Base-by-base conservation (phyloP, 768 basidiomycete species). In the Mycena rebaudengoi region DNA sequence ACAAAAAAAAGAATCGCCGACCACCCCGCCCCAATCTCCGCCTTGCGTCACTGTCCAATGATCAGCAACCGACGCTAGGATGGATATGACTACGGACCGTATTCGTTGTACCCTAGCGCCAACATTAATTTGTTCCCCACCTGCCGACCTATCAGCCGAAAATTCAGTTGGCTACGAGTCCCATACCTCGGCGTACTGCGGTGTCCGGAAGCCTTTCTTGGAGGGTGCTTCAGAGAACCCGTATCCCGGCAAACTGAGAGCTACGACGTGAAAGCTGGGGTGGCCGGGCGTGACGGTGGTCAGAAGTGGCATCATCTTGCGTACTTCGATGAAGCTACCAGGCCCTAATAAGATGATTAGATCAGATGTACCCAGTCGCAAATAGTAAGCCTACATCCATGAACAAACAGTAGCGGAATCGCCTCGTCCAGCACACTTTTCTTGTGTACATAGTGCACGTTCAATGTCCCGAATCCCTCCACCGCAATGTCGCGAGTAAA, bases 251-350 rank as follows among this genome's bases (percentile, higher is more conserved):
- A 85, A 56, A 67, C 84, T 82, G 23, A 75, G 68, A 0, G 77
- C 81, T 0, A 85, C 82, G 21, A 85, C 80, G 60, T 86, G 84
- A 65, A 85, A 85, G 37, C 78, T 79, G 3, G 82, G 83, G 7
- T 21, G 49, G 11, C 78, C 71, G 1, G 76, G 49, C 0, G 71
- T 71, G 0, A 70, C 70, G 3, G 65, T 62, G 0, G 80, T 79
- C 62, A 85, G 70, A 4, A 84, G 66, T 0, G 84, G 78, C 2
- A 84, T 68, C 2, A 85, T 53, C 70, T 84, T 86, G 55, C 69
- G 60, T 8, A 75, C 79, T 62, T 86, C 83, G 18, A 75, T 59
- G 64, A 82, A 81, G 60, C 76, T 71, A 11, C 84, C 84, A 0
- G 83, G 84, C 84, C 84, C 83, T 83, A 49, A 26, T 10, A 37